Percentiles rank a stretch among this genome's conserved stretches.
Conservation (phyloP, 257 asterid genomes). For the Solanum etuberosum region DNA sequence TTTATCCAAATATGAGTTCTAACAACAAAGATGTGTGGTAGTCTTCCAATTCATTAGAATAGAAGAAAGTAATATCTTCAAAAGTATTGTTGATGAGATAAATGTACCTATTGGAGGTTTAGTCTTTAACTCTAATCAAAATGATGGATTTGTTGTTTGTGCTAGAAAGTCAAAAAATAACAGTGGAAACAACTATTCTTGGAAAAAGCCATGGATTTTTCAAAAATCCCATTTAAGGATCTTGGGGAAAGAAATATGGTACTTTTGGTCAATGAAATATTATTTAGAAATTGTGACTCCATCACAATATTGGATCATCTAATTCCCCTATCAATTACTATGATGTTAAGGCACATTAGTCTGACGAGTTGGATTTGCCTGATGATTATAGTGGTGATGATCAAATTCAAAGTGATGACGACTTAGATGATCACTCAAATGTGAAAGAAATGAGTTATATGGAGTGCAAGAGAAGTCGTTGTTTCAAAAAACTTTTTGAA, state of each 20-base stretch:
- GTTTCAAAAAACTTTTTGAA: no score
- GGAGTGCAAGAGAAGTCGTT: slow-evolving; percentile 29
- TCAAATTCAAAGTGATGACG: slow-evolving; percentile 32
- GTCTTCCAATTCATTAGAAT: no score
- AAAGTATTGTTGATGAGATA: no score
- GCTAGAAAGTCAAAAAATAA: slow-evolving; percentile 43
- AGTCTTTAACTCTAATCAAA: slow-evolving; percentile 7
- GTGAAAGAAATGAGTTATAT: slow-evolving; percentile 42
- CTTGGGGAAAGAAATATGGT: no score
- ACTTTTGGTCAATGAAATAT: no score
- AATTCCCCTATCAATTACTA: no score
- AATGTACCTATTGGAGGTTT: slow-evolving; percentile 2
- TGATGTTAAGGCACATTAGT: neutral
- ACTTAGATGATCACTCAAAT: slow-evolving; percentile 34
- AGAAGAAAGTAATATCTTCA: no score
- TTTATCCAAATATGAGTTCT: no score
- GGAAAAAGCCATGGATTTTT: slow-evolving; percentile 9
- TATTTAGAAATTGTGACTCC: neutral
- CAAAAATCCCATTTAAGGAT: no score
- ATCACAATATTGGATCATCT: neutral
- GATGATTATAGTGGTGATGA: slow-evolving; percentile 30
- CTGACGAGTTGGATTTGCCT: neutral
- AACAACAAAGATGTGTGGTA: no score
- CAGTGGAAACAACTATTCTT: slow-evolving; percentile 4
- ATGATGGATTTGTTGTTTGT: slow-evolving; percentile 42